phyloP scores from a whole-genome alignment of 2,329 filamentous ascomycete species.

The Fusarium continuum region DNA sequence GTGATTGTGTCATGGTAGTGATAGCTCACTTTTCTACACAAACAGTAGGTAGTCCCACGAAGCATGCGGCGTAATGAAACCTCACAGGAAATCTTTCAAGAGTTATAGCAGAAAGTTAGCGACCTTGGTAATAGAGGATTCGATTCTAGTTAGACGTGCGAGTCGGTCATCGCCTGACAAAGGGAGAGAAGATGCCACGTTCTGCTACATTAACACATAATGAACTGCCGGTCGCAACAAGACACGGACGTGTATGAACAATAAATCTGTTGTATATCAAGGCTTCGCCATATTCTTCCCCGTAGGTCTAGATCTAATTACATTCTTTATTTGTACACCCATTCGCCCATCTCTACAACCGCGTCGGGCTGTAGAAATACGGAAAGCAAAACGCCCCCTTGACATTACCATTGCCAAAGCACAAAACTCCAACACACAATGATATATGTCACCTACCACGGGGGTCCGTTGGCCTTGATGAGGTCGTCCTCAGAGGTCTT shows the following conservation, averaged over 20 bases:
- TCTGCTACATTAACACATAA: not conserved
- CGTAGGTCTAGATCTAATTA: slow-evolving; percentile 9
- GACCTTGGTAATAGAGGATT: too few relatives aligned
- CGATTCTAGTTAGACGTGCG: too few relatives aligned
- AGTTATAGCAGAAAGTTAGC: too few relatives aligned
- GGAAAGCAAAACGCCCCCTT: slow-evolving; percentile 6
- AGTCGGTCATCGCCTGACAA: not conserved
- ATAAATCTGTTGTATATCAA: not conserved
- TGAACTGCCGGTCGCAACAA: not conserved
- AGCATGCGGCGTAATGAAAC: not conserved
- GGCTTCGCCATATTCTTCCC: not conserved
- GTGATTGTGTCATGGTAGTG: too few relatives aligned
- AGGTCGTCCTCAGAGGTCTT: slow-evolving; percentile 23
- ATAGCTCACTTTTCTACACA: too few relatives aligned
- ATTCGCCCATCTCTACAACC: not conserved
- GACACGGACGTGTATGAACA: not conserved
- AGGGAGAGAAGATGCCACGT: not conserved
- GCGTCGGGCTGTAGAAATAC: not conserved
- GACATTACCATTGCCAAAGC: not conserved
- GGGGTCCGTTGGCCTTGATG: slow-evolving; percentile 8
- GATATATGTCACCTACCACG: not conserved
- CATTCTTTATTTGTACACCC: slow-evolving; percentile 21
- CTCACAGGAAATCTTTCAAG: too few relatives aligned
- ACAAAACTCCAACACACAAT: not conserved
- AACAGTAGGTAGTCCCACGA: too few relatives aligned